A percentile compares a stretch with the other conserved stretches of the same genome.
Evolutionary conservation across 192 early-diverging fungal genomes (phyloP).

Genomic region (Funneliformis geosporum): DNA sequence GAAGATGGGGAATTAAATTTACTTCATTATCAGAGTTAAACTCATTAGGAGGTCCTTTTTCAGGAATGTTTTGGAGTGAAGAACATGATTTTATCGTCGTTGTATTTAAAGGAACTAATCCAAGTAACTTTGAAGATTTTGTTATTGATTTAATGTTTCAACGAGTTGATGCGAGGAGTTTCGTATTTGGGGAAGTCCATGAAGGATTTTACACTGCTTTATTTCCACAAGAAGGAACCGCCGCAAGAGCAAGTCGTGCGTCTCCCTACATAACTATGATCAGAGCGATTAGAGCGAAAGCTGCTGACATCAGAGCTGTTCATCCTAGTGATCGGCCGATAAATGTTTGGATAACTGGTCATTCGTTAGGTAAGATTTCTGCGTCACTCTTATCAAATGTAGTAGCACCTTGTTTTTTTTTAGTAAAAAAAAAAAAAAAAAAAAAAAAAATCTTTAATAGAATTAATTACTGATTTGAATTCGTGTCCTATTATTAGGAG

Average conservation of each 20-base stretch:
- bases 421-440: neutral
- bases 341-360: conserved; percentile 58
- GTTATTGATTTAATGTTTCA: conserved; percentile 51
- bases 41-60: conserved; percentile 50
- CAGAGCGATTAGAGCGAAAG: conserved; percentile 30
- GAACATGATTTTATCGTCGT: conserved; percentile 50
- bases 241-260: conserved; percentile 20
- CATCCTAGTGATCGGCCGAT: conserved; percentile 24
- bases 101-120: conserved; percentile 53
- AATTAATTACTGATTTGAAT: neutral
- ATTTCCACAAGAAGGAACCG: conserved; percentile 37
- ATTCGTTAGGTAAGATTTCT: conserved; percentile 45
- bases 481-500: neutral
- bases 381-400: too few relatives aligned
- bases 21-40: conserved; percentile 51
- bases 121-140: conserved; percentile 54
- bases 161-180: conserved; percentile 46
- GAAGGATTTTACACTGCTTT: conserved; percentile 56
- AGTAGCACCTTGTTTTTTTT: neutral
- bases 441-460: too few relatives aligned
- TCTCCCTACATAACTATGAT: conserved; percentile 55
- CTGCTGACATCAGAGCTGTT: neutral
- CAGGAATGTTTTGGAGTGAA: conserved; percentile 51
- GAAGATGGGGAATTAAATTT: conserved; percentile 41
- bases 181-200: conserved; percentile 51